Evolutionary conservation across 2,329 filamentous ascomycete genomes (phyloP).

Genomic region (Beauveria asiatica): DNA sequence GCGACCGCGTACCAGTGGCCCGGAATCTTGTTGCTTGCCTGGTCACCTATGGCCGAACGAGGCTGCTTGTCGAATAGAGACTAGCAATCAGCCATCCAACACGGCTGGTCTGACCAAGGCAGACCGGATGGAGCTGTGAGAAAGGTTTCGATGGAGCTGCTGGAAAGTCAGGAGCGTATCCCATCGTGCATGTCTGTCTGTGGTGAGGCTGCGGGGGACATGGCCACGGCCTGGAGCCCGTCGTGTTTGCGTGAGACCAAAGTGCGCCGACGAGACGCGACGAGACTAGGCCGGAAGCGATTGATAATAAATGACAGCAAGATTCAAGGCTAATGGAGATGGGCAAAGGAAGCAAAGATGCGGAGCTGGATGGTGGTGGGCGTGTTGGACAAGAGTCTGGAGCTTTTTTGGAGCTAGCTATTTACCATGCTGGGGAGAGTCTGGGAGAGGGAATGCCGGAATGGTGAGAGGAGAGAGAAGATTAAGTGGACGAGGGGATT

Average conservation of each 20-base stretch:
- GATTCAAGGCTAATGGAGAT: not conserved
- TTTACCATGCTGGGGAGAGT: not conserved
- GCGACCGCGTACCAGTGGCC: not conserved
- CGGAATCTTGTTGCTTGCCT: not conserved
- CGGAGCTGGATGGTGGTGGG: not conserved
- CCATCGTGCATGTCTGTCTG: too few relatives aligned
- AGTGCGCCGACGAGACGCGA: not conserved
- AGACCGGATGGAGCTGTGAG: not conserved
- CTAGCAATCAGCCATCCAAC: not conserved
- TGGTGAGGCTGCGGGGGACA: not conserved
- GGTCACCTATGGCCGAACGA: not conserved
- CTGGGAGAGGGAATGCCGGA: not conserved
- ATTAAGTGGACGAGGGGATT: not conserved
- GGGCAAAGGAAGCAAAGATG: not conserved
- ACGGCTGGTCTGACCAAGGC: not conserved
- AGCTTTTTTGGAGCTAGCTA: not conserved
- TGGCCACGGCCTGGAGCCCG: not conserved
- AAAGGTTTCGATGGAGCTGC: not conserved
- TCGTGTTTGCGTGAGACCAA: not conserved
- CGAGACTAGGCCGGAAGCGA: not conserved
- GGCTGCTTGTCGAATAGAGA: not conserved
- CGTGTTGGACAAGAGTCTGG: not conserved
- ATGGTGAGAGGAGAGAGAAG: not conserved
- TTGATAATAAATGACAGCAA: conserved; percentile 6
- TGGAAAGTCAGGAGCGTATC: not conserved